A percentile compares a stretch with the other conserved stretches of the same genome.
phyloP scores from a whole-genome alignment of 768 basidiomycete species.

The Rhodotorula toruloides region DNA sequence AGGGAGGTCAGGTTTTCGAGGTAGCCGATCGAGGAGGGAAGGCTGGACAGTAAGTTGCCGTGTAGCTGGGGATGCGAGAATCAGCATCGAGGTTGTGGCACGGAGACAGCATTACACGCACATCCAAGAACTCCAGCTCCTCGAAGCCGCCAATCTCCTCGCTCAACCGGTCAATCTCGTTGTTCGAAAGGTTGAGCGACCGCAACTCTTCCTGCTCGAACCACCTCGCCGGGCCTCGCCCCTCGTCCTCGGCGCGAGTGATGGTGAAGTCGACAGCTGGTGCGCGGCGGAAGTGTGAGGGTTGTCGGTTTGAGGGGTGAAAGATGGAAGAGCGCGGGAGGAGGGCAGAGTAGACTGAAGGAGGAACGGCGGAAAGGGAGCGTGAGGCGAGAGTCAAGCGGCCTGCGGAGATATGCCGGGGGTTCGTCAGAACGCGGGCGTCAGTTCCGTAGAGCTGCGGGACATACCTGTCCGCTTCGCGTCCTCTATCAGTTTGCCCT shows the following conservation, averaged over 20 bases:
- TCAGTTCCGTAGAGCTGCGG: no score
- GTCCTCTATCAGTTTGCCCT: conserved; percentile 16
- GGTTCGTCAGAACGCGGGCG: neutral
- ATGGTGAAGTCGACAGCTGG: conserved; percentile 4
- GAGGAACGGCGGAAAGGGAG: conserved; percentile 1
- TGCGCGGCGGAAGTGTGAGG: neutral
- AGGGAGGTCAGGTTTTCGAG: conserved; percentile 29
- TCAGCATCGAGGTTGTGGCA: neutral
- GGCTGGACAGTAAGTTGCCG: conserved; percentile 8
- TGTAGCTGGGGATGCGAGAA: conserved; percentile 8
- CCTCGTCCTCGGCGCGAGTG: neutral
- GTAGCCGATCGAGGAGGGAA: conserved; percentile 13
- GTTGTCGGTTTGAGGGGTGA: conserved; percentile 13
- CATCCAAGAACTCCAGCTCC: conserved; percentile 25
- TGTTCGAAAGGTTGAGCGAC: conserved; percentile 18
- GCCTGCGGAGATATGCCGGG: neutral
- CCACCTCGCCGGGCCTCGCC: neutral
- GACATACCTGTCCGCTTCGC: conserved; percentile 17
- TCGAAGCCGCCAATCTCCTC: conserved; percentile 30
- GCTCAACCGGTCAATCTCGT: conserved; percentile 12
- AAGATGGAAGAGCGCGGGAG: conserved; percentile 12
- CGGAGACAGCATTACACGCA: neutral
- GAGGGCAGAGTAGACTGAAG: conserved; percentile 17
- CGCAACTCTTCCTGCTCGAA: conserved; percentile 25
- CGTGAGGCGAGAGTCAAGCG: conserved; percentile 29